Percentiles rank a stretch among this genome's conserved stretches.
Evolutionary conservation across 306 rosid species (phyloP).

Genomic region (Prunus dulcis): DNA sequence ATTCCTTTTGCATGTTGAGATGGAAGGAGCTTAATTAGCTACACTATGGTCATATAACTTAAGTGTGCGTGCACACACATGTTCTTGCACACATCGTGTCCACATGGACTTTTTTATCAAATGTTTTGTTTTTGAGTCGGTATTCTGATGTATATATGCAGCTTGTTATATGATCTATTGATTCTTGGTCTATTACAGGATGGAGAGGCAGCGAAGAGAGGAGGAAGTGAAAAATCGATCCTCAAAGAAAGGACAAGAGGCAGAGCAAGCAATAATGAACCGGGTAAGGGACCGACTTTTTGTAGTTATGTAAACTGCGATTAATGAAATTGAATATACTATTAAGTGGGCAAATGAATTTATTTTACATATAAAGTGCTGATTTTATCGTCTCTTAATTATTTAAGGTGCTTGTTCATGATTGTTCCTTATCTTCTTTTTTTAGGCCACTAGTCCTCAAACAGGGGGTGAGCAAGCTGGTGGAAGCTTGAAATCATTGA

Average conservation of each 20-base stretch:
- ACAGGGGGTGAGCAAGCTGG: conserved; percentile 62
- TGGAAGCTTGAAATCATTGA: conserved; percentile 80
- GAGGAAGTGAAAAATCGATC: conserved; percentile 78
- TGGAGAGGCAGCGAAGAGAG: conserved; percentile 98
- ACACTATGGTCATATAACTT: background rate
- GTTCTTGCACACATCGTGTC: background rate
- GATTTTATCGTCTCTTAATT: background rate
- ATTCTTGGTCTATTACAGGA: conserved; percentile 44
- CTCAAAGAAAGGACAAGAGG: conserved; percentile 76
- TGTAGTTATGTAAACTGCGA: background rate
- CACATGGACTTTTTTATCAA: background rate
- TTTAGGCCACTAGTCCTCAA: conserved; percentile 88
- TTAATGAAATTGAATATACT: background rate
- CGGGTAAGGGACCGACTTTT: conserved; percentile 53
- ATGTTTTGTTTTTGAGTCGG: background rate
- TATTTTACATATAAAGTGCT: conserved; percentile 1
- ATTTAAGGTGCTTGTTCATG: conserved; percentile 16
- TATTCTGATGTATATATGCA: background rate
- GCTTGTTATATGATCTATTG: background rate
- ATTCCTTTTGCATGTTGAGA: background rate
- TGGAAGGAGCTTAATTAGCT: background rate
- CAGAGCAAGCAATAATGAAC: conserved; percentile 68
- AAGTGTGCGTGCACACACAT: background rate
- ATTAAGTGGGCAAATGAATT: background rate
- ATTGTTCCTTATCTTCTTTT: conserved; percentile 14